Evolutionary conservation across 495 filamentous ascomycete genomes (phyloP), one percentile per base, ranked within the genome.

Genomic region (Hypoxylon lenormandii): DNA sequence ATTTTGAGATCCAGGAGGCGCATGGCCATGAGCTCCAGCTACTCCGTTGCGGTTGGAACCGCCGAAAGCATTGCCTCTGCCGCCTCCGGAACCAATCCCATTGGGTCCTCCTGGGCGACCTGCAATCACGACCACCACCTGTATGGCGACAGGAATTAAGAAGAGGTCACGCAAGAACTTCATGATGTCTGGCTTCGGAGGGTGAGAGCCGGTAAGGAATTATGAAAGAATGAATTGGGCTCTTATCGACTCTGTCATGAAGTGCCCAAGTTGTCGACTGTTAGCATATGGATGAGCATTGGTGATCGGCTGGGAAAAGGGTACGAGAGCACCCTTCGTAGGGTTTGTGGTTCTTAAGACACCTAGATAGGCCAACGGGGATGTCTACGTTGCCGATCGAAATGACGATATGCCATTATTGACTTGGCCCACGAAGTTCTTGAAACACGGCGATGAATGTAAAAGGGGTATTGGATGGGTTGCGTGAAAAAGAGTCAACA

Each of bases 341-440:
- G 62, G 49, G 51, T 23, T 59, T 23, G 38, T 19, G 18, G 62
- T 63, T 66, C 62, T 71, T 63, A 66, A 66, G 57, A 49, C 38
- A 22, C 47, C 47, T 37, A 30, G 5, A 59, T 52, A 42, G 46
- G 47, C 30, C 18, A 45, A 37, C 33, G 40, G 13, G 56, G 40
- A n/a, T 54, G 22, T 46, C 58, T 52, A 49, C 40, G 4, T 42
- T 38, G 30, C 15, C 54, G 47, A 28, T 43, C 12, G 22, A 52
- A 30, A 71, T 59, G 57, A 28, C 40, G 57, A 71, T 33, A 61
- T 33, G 30, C 22, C 62, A 55, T 54, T 58, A 62, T 71, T 66
- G 56, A 65, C 68, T 66, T 33, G 16, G 7, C 6, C 52, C 12
- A 54, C 11, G 19, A 21, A 26, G 4, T 15, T 2, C 22, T 49